Conservation (phyloP, 2,329 filamentous ascomycete genomes). For the Verticillium isaacii region DNA sequence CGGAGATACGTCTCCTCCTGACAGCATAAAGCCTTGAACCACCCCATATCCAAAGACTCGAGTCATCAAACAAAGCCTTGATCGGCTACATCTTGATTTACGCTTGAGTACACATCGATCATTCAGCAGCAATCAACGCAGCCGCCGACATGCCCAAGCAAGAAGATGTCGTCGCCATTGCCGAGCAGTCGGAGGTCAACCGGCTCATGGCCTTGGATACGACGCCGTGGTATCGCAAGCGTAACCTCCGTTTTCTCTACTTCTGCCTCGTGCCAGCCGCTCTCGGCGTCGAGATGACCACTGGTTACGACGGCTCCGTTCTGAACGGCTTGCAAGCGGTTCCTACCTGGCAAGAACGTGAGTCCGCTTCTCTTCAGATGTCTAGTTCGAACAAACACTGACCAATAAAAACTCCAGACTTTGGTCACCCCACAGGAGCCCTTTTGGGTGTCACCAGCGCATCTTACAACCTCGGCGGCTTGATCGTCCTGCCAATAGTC, state of each 20-base stretch:
- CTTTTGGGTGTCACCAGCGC: conserved; percentile 27
- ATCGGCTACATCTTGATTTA: no score
- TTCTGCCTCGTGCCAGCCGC: conserved; percentile 24
- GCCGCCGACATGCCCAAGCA: conserved; percentile 4
- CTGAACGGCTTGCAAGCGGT: conserved; percentile 43
- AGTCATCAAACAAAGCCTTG: no score
- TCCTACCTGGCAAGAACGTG: conserved; percentile 30
- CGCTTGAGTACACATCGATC: no score
- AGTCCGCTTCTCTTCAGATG: neutral
- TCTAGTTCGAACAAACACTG: no score
- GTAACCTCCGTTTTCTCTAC: conserved; percentile 20
- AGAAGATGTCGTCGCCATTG: conserved; percentile 7
- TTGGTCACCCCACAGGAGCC: conserved; percentile 24
- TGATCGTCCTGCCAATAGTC: conserved; percentile 20
- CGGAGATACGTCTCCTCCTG: no score
- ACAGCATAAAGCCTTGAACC: no score
- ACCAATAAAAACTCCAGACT: conserved; percentile 11
- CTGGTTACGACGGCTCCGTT: conserved; percentile 43
- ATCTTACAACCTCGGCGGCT: conserved; percentile 44
- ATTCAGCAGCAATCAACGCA: neutral
- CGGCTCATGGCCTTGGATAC: conserved; percentile 10
- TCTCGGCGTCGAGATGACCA: conserved; percentile 32
- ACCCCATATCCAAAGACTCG: no score
- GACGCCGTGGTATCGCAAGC: conserved; percentile 15
- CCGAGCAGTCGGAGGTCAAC: conserved; percentile 9